Base-by-base conservation (phyloP, 768 basidiomycete species). In the Hericium coralloides region DNA sequence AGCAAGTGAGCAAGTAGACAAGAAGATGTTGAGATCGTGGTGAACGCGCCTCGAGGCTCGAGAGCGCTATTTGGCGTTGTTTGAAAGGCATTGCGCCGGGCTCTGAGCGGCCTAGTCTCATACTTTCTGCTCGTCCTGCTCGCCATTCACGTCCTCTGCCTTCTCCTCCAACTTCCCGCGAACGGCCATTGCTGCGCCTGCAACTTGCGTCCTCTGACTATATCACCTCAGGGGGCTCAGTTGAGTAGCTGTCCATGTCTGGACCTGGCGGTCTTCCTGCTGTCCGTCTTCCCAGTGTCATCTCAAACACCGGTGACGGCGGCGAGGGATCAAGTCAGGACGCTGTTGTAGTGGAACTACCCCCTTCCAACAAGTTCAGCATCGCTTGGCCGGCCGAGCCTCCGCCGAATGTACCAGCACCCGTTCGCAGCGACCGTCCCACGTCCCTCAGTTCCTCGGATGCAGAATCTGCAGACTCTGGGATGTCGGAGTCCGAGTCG, bases 381-480 rank as follows among this genome's bases (percentile, higher is more conserved):
- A 70, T 85, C 55, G 79, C 82, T 37, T 83, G 80, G 78, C 76
- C 81, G 31, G 67, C 72, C 37, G 81, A 82, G 36, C 66, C 72
- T 47, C 69, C 74, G 14, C 72, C 73, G 36, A 67, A 72, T 20
- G 70, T 71, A 55, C 70, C 71, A 56, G 63, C 73, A n/a, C 64
- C 72, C 23, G 62, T 54, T 43, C 66, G 22, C 70, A 74, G 61
- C 74, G 78, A 63, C 70, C 76, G 45, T 63, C 68, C 37, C 66
- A 43, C 45, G 60, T 66, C 52, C 53, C 69, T 77, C 60, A 76
- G 74, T 64, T 79, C 79, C 1, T 77, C 76, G n/a, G 78, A 81
- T 50, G 74, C 70, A 12, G n/a, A n/a, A n/a, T n/a, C n/a, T 50
- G 74, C 70, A 31, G 82, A 81, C 59, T 76, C 76, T 18, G 77